phyloP scores from a whole-genome alignment of 108 stramenopile genomes.

The Cyclostephanos tholiformis region DNA sequence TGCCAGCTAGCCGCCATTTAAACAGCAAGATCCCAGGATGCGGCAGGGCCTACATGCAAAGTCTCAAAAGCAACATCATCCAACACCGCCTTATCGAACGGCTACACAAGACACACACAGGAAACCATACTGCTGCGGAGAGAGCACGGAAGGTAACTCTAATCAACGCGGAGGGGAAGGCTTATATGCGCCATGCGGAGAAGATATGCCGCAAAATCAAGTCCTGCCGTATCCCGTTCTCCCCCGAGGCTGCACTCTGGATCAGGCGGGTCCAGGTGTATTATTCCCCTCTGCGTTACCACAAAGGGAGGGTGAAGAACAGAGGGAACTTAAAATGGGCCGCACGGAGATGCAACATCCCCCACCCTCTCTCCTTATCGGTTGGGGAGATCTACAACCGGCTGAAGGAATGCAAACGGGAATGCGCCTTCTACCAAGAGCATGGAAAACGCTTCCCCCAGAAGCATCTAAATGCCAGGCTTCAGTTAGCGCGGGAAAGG shows the following conservation, averaged over 20 bases:
- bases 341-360: no score
- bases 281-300: not conserved
- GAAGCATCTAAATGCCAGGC: no score
- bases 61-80: no score
- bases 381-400: not conserved
- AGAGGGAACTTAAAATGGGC: no score
- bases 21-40: no score
- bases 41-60: no score
- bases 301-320: not conserved
- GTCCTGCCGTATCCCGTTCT: not conserved
- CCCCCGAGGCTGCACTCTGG: not conserved
- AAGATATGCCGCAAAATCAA: not conserved
- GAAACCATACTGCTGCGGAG: constrained; percentile 1
- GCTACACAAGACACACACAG: not conserved
- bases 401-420: not conserved
- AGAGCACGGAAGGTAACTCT: not conserved
- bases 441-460: no score
- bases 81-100: not conserved
- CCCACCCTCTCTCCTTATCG: not conserved
- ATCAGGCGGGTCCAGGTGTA: not conserved
- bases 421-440: constrained; percentile 9
- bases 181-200: not conserved
- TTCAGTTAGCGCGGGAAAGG: no score
- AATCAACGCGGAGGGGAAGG: not conserved
- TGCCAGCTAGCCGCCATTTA: no score